Base-by-base conservation (phyloP, 2,329 filamentous ascomycete genomes). In the Blastomyces emzantsi region DNA sequence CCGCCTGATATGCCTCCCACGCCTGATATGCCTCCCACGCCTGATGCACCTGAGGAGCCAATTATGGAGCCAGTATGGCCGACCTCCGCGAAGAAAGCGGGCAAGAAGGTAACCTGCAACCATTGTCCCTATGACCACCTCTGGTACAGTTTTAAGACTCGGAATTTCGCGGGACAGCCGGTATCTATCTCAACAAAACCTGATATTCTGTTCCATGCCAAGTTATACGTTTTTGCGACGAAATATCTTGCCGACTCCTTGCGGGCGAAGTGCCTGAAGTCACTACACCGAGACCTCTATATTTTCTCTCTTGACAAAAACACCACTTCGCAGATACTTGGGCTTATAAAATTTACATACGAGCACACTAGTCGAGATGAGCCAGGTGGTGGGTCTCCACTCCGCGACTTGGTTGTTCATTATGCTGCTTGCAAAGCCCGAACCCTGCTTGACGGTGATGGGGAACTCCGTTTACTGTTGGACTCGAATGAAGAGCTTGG, bases 161-260 rank as follows among this genome's bases (percentile, higher is more conserved):
- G 17, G 60, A 1, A 7, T 2, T 55, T 55, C 47, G 54, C 3
- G 2, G 43, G 57, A n/a, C 17, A 36, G 51, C 25, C 25, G n/a
- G 61, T 56, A 22, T 63, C 56, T 19, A 1, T 58, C n/a, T 63
- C 61, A 36, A 1, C 47, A 30, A 15, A 63, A 22, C 64, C 64
- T 5, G 13, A 57, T 60, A 4, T 65, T 22, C 56, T 65, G 47
- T 65, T 63, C 41, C 52, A 64, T 54, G 60, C 52, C 28, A 66
- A 66, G 11, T 25, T 66, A 64, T 66, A 66, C 56, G 30, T 64
- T 5, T 66, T 66, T 64, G 60, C 63, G 28, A 66, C 60, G 22
- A 63, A 25, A 49, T 64, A 60, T 45, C 64, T 66, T 56, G 58
- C 64, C 52, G 63, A 64, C 5, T 17, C 19, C 15, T 58, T 64